Evolutionary conservation across 2,329 filamentous ascomycete genomes (phyloP).

Genomic region (Colletotrichum brevisporum): DNA sequence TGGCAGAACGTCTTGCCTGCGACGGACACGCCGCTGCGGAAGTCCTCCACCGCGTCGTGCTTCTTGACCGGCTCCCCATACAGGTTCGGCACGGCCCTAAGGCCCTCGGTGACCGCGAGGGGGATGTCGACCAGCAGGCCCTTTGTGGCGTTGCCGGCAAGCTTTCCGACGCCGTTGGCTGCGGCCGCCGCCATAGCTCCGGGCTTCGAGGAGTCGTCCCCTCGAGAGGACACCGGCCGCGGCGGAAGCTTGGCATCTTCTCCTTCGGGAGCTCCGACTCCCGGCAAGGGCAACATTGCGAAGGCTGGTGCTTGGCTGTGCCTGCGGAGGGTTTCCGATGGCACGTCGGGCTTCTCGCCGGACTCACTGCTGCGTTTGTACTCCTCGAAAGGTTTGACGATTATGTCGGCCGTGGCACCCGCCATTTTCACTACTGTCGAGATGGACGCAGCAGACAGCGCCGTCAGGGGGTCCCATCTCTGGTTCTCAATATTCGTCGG

Average conservation of each 20-base stretch:
- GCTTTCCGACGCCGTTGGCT: constrained; percentile 67
- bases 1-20: constrained; percentile 38
- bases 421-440: constrained; percentile 36
- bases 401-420: constrained; percentile 32
- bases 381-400: constrained; percentile 31
- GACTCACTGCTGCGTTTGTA: constrained; percentile 29
- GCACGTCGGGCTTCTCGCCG: background rate
- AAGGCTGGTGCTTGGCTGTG: constrained; percentile 26
- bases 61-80: constrained; percentile 40
- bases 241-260: background rate
- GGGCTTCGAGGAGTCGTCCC: constrained; percentile 18
- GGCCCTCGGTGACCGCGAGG: constrained; percentile 40
- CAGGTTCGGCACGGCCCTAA: constrained; percentile 41
- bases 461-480: constrained; percentile 41
- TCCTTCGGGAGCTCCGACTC: constrained; percentile 22
- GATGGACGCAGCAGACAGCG: constrained; percentile 39
- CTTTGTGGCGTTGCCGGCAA: constrained; percentile 70
- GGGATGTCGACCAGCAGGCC: constrained; percentile 64
- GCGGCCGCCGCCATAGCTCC: constrained; percentile 42
- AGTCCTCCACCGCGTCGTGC: constrained; percentile 34
- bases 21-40: constrained; percentile 40
- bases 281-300: constrained; percentile 32
- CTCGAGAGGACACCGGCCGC: constrained; percentile 13
- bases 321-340: constrained; percentile 6
- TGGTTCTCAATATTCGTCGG: constrained; percentile 38